Evolutionary conservation across 306 rosid species (phyloP), one percentile per base, ranked within the genome.

Genomic region (Fagus crenata): DNA sequence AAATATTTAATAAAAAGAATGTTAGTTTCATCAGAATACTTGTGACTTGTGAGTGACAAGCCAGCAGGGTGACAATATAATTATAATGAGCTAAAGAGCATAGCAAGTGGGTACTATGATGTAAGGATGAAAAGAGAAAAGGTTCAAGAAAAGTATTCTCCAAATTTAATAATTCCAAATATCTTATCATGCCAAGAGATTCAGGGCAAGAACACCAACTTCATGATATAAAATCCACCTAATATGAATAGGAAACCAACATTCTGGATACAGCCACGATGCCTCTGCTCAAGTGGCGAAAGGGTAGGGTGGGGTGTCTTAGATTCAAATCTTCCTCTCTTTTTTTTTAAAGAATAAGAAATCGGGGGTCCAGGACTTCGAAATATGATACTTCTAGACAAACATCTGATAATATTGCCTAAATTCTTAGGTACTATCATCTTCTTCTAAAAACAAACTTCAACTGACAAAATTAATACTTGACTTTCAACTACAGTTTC

Each of bases 381-480:
- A 6, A 3, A 36, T 12, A 36, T 36, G 7, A 5, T 4, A 1
- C 28, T 39, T 58, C 11, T 11, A 31, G 22, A 8, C 6, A 40
- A 55, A 40, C 33, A 63, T 63, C 39, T 36, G 8, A 32, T 28
- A n/a, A 37, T 67, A 5, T 17, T 43, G 63, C 67, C 39, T 33
- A 28, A 17, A 69, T 53, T 77, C 35, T 53, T 40, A 69, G 1
- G 22, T 32, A 37, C 31, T 4, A 12, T 58, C 40, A 32, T 54
- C 6, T 53, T 9, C 67, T 14, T 11, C 40, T 2, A 18, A 2
- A 65, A 28, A 59, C 35, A 60, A 40, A 46, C 55, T 73, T 33
- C 36, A 75, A 73, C 22, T 49, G 31, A 78, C 65, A 70, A 67
- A 33, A 59, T 39, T 15, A 68, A 70, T 22, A 69, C 7, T 51